phyloP scores from a whole-genome alignment of 768 basidiomycete genomes.

The Clathrus columnatus region DNA sequence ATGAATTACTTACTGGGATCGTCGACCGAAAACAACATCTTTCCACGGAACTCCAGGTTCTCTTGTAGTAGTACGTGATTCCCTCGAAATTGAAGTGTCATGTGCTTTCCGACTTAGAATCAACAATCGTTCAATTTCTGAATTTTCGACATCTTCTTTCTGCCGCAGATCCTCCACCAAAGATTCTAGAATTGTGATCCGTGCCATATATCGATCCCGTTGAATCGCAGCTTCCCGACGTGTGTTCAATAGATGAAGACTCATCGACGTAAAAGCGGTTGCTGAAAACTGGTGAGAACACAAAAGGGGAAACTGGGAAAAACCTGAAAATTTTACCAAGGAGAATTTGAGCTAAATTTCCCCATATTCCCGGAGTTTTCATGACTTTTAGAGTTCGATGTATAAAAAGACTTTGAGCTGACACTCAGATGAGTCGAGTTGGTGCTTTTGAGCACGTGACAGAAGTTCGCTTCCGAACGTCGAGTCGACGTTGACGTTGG shows the following conservation, averaged over 20 bases:
- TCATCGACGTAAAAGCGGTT: constrained; percentile 54
- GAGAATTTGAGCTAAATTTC: not conserved
- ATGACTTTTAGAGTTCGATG: not conserved
- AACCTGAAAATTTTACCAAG: not conserved
- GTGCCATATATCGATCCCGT: constrained; percentile 44
- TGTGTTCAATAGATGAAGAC: constrained; percentile 55
- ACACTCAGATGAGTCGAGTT: too few species aligned
- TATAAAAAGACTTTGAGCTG: not conserved
- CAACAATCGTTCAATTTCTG: constrained; percentile 46
- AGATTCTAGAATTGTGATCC: constrained; percentile 53
- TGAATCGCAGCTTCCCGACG: constrained; percentile 44
- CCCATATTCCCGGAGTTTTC: not conserved
- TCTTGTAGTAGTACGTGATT: constrained; percentile 12
- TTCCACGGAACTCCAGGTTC: constrained; percentile 33
- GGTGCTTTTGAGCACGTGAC: too few species aligned
- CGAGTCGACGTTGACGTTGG: too few species aligned
- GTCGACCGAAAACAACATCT: constrained; percentile 38
- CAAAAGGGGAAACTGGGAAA: not conserved
- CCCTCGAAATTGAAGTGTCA: constrained; percentile 6
- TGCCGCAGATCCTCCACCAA: constrained; percentile 45
- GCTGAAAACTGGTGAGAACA: constrained; percentile 15
- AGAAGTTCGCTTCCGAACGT: too few species aligned
- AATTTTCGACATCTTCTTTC: constrained; percentile 34
- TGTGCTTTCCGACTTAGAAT: constrained; percentile 35
- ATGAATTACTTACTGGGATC: not conserved